Conservation (phyloP, 345 rosid species). For the Boechera retrofracta region DNA sequence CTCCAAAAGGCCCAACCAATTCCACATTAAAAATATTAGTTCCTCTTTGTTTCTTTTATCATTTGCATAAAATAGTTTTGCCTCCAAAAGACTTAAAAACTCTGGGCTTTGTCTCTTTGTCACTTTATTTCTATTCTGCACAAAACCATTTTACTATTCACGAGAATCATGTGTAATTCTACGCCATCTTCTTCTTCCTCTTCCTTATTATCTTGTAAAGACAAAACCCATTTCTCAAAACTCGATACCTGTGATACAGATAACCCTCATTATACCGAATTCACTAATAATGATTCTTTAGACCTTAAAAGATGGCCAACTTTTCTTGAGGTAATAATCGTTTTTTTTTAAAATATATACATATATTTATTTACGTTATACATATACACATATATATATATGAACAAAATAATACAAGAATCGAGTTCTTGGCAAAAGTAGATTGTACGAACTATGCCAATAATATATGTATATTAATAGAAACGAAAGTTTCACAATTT, state of each 20-base stretch:
- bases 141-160: constrained; percentile 24
- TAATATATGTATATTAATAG: background rate
- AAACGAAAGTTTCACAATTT: background rate
- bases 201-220: constrained; percentile 52
- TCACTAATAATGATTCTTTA: constrained; percentile 45
- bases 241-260: constrained; percentile 47
- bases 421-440: constrained; percentile 7
- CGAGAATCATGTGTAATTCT: constrained; percentile 61
- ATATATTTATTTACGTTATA: background rate
- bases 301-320: constrained; percentile 79
- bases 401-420: background rate
- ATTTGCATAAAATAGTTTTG: constrained; percentile 24
- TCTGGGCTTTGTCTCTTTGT: constrained; percentile 24
- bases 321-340: constrained; percentile 64
- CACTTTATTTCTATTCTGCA: constrained; percentile 13
- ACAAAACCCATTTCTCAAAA: constrained; percentile 51
- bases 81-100: constrained; percentile 36
- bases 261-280: constrained; percentile 42
- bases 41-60: constrained; percentile 23
- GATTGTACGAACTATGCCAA: background rate
- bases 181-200: constrained; percentile 61
- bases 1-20: constrained; percentile 39
- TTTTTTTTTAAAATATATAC: background rate
- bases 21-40: constrained; percentile 20
- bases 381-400: background rate